Conservation (phyloP, 2,329 filamentous ascomycete genomes). For the Alternaria arbusti region DNA sequence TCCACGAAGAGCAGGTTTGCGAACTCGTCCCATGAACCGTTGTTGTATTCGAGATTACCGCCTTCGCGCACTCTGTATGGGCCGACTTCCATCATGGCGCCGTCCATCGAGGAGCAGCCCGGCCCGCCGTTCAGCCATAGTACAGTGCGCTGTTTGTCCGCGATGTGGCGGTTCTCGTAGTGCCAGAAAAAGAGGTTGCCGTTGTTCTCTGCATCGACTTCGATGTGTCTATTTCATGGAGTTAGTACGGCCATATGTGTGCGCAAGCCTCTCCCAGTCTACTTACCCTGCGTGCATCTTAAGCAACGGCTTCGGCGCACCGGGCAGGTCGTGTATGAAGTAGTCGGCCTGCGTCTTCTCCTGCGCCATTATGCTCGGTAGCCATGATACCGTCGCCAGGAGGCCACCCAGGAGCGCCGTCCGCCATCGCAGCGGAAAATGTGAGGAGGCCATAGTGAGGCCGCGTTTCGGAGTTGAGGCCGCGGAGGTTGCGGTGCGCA, state of each 20-base stretch:
- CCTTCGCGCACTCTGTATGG: conserved; percentile 86
- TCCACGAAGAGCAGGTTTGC: conserved; percentile 97
- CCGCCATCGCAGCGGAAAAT: conserved; percentile 39
- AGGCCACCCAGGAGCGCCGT: conserved; percentile 41
- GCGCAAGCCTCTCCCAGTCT: background rate
- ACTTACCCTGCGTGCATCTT: conserved; percentile 97
- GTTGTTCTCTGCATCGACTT: conserved; percentile 82
- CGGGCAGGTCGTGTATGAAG: conserved; percentile 84
- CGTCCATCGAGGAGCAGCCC: conserved; percentile 96
- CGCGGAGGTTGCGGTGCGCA: conserved; percentile 28
- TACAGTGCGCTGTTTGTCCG: conserved; percentile 86
- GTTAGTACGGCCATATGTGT: conserved; percentile 5
- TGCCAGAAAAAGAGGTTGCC: conserved; percentile 99
- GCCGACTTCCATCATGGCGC: conserved; percentile 93
- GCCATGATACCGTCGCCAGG: conserved; percentile 40
- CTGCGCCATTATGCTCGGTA: conserved; percentile 44
- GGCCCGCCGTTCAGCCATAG: conserved; percentile 98
- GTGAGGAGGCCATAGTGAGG: conserved; percentile 34
- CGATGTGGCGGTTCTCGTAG: conserved; percentile 93
- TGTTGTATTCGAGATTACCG: conserved; percentile 75
- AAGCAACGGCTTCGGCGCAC: conserved; percentile 77
- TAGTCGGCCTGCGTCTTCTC: conserved; percentile 79
- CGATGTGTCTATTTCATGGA: conserved; percentile 73
- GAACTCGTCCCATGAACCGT: conserved; percentile 98
- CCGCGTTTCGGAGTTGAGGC: conserved; percentile 18